Conservation (phyloP, 2,329 filamentous ascomycete species). For the Alternaria ventricosa region DNA sequence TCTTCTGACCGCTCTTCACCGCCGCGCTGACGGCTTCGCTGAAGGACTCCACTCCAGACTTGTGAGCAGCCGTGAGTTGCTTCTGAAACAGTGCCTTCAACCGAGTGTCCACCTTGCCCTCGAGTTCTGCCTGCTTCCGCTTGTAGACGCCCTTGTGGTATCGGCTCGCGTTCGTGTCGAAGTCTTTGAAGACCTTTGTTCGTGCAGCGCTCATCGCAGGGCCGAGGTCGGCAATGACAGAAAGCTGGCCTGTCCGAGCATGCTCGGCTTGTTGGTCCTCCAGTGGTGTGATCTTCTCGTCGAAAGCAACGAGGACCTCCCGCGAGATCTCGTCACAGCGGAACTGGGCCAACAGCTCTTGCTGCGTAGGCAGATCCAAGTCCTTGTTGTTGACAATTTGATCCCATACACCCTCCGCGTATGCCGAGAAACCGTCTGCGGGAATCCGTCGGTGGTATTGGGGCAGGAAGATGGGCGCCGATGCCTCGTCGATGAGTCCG, state of each 20-base stretch:
- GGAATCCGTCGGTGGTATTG: conserved; percentile 97
- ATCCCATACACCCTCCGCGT: conserved; percentile 94
- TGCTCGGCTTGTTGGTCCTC: conserved; percentile 85
- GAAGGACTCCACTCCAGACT: conserved; percentile 82
- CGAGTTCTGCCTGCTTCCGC: conserved; percentile 83
- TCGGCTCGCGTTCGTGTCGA: conserved; percentile 86
- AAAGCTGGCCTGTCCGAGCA: conserved; percentile 72
- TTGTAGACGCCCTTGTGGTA: conserved; percentile 97
- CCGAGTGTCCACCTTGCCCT: conserved; percentile 84
- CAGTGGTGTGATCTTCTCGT: conserved; percentile 78
- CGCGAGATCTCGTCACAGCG: conserved; percentile 95
- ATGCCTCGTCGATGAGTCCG: conserved; percentile 71
- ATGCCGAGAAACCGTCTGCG: conserved; percentile 93
- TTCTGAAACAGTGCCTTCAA: conserved; percentile 86
- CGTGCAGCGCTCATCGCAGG: conserved; percentile 74
- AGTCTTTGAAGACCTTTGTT: conserved; percentile 76
- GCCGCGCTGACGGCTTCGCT: conserved; percentile 84
- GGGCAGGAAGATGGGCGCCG: conserved; percentile 83
- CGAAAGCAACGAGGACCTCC: conserved; percentile 81
- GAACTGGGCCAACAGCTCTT: conserved; percentile 95
- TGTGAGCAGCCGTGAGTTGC: conserved; percentile 89
- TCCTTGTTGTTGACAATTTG: conserved; percentile 99
- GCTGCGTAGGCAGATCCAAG: conserved; percentile 92
- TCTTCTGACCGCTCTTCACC: conserved; percentile 92
- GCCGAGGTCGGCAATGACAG: conserved; percentile 78